phyloP scores from a whole-genome alignment of 371 early-diverging fungal genomes.

The Thermomucor indicae-seudaticae region DNA sequence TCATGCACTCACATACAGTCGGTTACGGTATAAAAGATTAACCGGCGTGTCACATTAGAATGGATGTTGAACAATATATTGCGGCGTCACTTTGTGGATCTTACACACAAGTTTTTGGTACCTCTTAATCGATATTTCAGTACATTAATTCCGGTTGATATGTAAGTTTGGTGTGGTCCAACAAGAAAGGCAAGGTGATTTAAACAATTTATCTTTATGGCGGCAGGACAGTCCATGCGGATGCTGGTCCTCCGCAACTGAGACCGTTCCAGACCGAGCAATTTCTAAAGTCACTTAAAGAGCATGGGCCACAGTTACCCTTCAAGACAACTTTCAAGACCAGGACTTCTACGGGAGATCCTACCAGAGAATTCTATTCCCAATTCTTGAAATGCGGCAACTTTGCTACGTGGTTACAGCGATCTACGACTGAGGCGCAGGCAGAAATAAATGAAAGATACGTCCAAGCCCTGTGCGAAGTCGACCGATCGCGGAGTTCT shows the following conservation, averaged over 20 bases:
- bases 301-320: constrained; percentile 49
- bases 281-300: constrained; percentile 49
- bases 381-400: constrained; percentile 90
- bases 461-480: constrained; percentile 46
- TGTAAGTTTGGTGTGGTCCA: constrained; percentile 26
- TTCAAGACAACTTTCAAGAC: constrained; percentile 51
- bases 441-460: constrained; percentile 63
- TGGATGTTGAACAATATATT: constrained; percentile 86
- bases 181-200: not conserved
- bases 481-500: constrained; percentile 27
- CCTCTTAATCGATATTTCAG: constrained; percentile 94
- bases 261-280: constrained; percentile 51
- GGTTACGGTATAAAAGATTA: not conserved
- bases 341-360: constrained; percentile 38
- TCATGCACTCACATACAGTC: not conserved
- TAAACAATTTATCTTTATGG: not conserved
- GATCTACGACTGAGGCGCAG: constrained; percentile 74
- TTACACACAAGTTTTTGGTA: constrained; percentile 90
- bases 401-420: constrained; percentile 93
- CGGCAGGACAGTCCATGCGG: constrained; percentile 7
- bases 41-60: constrained; percentile 16
- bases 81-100: constrained; percentile 86
- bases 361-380: constrained; percentile 69
- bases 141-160: constrained; percentile 69
- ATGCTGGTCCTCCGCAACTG: constrained; percentile 30